A percentile compares a stretch with the other conserved stretches of the same genome.
phyloP scores from a whole-genome alignment of 2,329 filamentous ascomycete genomes.

The Sclerotinia glacialis region DNA sequence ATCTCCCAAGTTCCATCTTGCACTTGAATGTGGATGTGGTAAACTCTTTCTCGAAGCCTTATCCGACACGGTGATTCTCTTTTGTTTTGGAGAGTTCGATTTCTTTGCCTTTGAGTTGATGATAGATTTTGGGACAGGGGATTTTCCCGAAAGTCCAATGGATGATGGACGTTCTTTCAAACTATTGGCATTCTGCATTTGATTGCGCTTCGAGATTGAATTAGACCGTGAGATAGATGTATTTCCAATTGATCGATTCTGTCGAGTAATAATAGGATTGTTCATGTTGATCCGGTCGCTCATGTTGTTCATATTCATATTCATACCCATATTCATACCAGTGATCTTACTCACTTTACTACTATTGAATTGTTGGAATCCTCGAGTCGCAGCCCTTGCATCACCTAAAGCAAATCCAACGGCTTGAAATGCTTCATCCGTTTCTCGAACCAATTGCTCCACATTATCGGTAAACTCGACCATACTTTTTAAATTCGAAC shows the following conservation, averaged over 20 bases:
- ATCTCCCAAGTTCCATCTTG: slow-evolving; percentile 54
- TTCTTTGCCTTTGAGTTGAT: slow-evolving; percentile 45
- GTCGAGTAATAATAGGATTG: slow-evolving; percentile 2
- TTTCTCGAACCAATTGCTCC: slow-evolving; percentile 48
- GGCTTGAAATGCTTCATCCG: slow-evolving; percentile 51
- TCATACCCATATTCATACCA: neutral
- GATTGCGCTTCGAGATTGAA: slow-evolving; percentile 27
- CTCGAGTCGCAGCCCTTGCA: slow-evolving; percentile 38
- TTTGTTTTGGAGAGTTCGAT: slow-evolving; percentile 34
- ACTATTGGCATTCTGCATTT: slow-evolving; percentile 19
- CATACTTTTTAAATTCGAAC: slow-evolving; percentile 33
- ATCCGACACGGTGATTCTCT: slow-evolving; percentile 36
- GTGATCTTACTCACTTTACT: neutral
- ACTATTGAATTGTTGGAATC: slow-evolving; percentile 31
- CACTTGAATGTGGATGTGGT: slow-evolving; percentile 31
- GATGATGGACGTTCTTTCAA: slow-evolving; percentile 23
- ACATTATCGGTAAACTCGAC: slow-evolving; percentile 33
- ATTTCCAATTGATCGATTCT: neutral
- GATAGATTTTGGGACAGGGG: slow-evolving; percentile 35
- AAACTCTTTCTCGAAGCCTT: slow-evolving; percentile 17
- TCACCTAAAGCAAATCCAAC: slow-evolving; percentile 46
- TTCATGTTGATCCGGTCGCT: neutral
- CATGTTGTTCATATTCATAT: neutral
- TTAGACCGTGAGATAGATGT: slow-evolving; percentile 19
- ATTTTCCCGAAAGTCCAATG: slow-evolving; percentile 29